Evolutionary conservation across 345 rosid genomes (phyloP).

Genomic region (Eutrema japonicum): DNA sequence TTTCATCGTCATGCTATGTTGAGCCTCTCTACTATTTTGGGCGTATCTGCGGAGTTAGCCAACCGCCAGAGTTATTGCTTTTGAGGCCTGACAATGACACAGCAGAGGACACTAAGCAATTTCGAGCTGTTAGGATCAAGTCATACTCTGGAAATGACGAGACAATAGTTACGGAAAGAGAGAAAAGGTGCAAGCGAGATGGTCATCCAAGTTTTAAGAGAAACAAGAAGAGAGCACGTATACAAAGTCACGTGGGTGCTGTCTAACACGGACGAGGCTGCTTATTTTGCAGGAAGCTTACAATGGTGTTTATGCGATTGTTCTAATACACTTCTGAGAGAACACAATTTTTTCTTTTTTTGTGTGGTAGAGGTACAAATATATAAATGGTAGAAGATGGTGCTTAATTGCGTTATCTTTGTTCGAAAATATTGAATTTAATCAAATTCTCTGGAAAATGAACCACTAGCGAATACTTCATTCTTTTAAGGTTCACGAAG

Average conservation of each 20-base stretch:
- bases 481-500: background rate
- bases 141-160: slow-evolving; percentile 32
- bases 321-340: background rate
- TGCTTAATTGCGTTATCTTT: background rate
- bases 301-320: background rate
- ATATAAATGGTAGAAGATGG: background rate
- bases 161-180: slow-evolving; percentile 31
- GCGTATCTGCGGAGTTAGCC: slow-evolving; percentile 51
- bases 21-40: slow-evolving; percentile 75
- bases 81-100: slow-evolving; percentile 41
- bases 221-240: slow-evolving; percentile 38
- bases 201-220: slow-evolving; percentile 14
- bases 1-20: slow-evolving; percentile 63
- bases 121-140: slow-evolving; percentile 36
- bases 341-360: background rate
- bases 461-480: background rate
- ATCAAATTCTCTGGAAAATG: background rate
- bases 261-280: background rate
- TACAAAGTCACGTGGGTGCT: background rate
- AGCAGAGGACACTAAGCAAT: slow-evolving; percentile 10
- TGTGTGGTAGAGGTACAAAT: background rate
- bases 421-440: background rate
- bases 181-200: slow-evolving; percentile 31
- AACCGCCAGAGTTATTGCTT: slow-evolving; percentile 39
- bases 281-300: background rate